Conservation (phyloP, 495 filamentous ascomycete species). For the Penicillium chermesinum region DNA sequence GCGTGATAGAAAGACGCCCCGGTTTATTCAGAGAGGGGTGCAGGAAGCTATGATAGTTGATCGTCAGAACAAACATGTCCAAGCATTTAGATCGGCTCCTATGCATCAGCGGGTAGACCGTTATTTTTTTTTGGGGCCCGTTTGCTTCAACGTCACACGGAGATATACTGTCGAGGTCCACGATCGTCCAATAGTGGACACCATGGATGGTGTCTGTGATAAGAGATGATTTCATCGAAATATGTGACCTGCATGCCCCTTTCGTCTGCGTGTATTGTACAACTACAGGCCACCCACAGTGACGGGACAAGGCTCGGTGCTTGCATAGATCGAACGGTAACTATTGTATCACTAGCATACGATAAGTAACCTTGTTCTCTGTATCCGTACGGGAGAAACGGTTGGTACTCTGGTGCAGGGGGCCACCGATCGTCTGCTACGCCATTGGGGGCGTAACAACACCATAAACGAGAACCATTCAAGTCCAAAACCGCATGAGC, state of each 20-base stretch:
- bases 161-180: neutral
- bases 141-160: neutral
- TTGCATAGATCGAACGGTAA: too few relatives aligned
- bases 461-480: too few relatives aligned
- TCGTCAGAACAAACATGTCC: constrained; percentile 10
- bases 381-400: too few relatives aligned
- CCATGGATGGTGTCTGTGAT: too few relatives aligned
- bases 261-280: neutral
- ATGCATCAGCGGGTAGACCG: neutral
- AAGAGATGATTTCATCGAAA: neutral
- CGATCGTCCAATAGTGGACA: neutral
- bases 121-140: neutral
- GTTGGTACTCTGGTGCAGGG: too few relatives aligned
- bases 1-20: neutral
- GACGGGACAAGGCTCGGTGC: too few relatives aligned
- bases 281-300: too few relatives aligned
- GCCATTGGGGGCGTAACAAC: neutral
- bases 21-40: neutral
- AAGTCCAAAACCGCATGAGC: too few relatives aligned
- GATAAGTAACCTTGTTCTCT: neutral
- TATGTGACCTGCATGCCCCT: neutral
- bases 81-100: constrained; percentile 10
- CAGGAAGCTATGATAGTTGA: constrained; percentile 10
- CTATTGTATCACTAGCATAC: neutral
- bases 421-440: neutral